Evolutionary conservation across 345 rosid genomes (phyloP).

Genomic region (Brassica cretica): DNA sequence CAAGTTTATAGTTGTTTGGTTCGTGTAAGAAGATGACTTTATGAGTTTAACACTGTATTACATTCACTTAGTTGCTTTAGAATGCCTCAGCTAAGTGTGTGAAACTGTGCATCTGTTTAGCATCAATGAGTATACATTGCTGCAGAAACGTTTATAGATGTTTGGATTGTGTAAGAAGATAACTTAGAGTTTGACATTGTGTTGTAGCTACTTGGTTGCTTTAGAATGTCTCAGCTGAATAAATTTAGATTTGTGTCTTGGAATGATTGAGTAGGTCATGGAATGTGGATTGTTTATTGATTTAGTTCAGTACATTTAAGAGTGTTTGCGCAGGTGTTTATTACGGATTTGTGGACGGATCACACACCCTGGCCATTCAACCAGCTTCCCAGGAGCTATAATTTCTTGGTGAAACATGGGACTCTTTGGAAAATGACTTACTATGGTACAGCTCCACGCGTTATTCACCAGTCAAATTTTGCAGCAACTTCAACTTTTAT

Average conservation of each 20-base stretch:
- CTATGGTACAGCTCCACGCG: constrained; percentile 84
- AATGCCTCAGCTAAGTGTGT: too few relatives aligned
- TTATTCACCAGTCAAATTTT: constrained; percentile 90
- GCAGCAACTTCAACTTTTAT: constrained; percentile 95
- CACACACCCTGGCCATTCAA: constrained; percentile 99
- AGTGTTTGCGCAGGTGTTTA: constrained; percentile 75
- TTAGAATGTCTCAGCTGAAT: not conserved
- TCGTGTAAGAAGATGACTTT: too few relatives aligned
- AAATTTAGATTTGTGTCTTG: not conserved
- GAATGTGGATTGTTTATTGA: not conserved
- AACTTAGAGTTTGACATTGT: too few relatives aligned
- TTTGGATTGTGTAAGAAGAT: too few relatives aligned
- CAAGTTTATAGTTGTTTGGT: too few relatives aligned
- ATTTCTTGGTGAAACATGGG: constrained; percentile 90
- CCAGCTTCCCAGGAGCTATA: constrained; percentile 93
- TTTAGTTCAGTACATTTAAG: constrained; percentile 33
- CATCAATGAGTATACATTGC: too few relatives aligned
- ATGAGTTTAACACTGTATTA: too few relatives aligned
- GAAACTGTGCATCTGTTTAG: too few relatives aligned
- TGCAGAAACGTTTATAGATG: too few relatives aligned
- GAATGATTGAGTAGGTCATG: too few relatives aligned
- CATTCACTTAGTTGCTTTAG: too few relatives aligned
- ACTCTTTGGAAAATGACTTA: constrained; percentile 89
- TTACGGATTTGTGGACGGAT: constrained; percentile 96
- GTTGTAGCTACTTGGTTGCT: not conserved